Evolutionary conservation across 345 rosid species (phyloP).

Genomic region (Ceriops tagal): DNA sequence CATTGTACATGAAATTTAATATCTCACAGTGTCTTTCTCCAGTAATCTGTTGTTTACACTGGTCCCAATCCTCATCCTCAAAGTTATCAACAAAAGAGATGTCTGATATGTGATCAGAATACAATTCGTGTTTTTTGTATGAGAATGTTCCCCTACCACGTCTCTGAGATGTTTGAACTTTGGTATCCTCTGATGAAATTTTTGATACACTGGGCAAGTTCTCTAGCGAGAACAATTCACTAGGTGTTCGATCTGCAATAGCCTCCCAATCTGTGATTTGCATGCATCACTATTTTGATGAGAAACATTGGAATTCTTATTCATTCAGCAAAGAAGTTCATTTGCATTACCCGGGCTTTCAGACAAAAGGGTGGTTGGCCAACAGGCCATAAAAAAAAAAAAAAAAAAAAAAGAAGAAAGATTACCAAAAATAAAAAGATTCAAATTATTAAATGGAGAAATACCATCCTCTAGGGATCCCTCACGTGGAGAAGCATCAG

Average conservation of each 20-base stretch:
- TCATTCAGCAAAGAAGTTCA: too few species aligned
- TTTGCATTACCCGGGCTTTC: too few species aligned
- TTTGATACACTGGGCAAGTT: slow-evolving; percentile 56
- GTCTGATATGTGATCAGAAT: slow-evolving; percentile 46
- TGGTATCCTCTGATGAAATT: slow-evolving; percentile 52
- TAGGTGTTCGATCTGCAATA: slow-evolving; percentile 62
- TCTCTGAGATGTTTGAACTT: slow-evolving; percentile 56
- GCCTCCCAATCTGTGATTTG: slow-evolving; percentile 80
- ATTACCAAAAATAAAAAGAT: neutral
- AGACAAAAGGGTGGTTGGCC: too few species aligned
- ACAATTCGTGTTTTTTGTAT: slow-evolving; percentile 51
- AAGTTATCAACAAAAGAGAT: slow-evolving; percentile 29
- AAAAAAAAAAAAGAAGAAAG: neutral
- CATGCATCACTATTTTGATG: slow-evolving; percentile 6
- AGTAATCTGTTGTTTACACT: slow-evolving; percentile 30
- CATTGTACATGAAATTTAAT: neutral
- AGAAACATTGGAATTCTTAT: neutral
- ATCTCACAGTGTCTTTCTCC: slow-evolving; percentile 47
- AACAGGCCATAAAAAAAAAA: neutral
- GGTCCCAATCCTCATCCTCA: slow-evolving; percentile 38
- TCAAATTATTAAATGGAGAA: slow-evolving; percentile 1
- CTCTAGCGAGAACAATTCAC: slow-evolving; percentile 49
- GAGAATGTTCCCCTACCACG: slow-evolving; percentile 93
- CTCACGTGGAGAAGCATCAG: slow-evolving; percentile 24
- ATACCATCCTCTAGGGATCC: slow-evolving; percentile 69